Percentiles rank a stretch among this genome's conserved stretches.
Evolutionary conservation across 352 stramenopile species (phyloP).

Genomic region (Phytophthora megakarya): DNA sequence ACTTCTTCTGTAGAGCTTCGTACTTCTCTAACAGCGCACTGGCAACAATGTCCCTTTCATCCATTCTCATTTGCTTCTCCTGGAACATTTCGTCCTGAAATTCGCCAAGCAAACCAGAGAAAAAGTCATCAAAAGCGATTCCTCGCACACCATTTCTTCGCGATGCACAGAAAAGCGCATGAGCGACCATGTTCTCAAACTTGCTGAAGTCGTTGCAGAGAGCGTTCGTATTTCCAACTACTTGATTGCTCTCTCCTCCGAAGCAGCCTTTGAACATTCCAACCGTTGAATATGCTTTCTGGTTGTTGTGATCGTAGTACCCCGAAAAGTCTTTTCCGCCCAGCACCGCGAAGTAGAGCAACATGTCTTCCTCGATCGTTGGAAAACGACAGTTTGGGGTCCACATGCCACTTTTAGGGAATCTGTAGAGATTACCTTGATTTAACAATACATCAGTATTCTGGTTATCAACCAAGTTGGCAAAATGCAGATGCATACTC

Average conservation of each 20-base stretch:
- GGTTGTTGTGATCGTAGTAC: conserved; percentile 21
- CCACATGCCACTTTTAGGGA: no score
- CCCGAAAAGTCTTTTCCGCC: conserved; percentile 30
- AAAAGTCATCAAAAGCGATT: conserved; percentile 33
- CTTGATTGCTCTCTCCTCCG: no score
- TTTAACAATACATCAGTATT: not conserved
- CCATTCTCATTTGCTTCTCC: not conserved
- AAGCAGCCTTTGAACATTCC: no score
- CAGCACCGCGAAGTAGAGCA: conserved; percentile 41
- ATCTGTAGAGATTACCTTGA: no score
- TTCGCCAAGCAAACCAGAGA: conserved; percentile 22
- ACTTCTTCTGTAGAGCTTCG: not conserved
- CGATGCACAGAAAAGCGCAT: conserved; percentile 37
- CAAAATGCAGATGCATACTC: conserved; percentile 21
- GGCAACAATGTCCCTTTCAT: not conserved
- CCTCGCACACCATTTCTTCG: conserved; percentile 34
- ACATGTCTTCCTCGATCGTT: not conserved
- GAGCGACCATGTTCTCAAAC: conserved; percentile 39
- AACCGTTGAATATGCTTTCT: no score
- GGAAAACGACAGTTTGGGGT: not conserved
- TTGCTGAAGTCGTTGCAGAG: conserved; percentile 1
- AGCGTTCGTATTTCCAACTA: not conserved
- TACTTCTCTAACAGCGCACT: conserved; percentile 7
- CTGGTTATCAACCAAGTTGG: conserved; percentile 12
- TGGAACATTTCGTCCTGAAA: conserved; percentile 1